Percentiles rank a stretch among this genome's conserved stretches.
phyloP scores from a whole-genome alignment of 1,284 basidiomycete species.

The Inonotus obliquus region DNA sequence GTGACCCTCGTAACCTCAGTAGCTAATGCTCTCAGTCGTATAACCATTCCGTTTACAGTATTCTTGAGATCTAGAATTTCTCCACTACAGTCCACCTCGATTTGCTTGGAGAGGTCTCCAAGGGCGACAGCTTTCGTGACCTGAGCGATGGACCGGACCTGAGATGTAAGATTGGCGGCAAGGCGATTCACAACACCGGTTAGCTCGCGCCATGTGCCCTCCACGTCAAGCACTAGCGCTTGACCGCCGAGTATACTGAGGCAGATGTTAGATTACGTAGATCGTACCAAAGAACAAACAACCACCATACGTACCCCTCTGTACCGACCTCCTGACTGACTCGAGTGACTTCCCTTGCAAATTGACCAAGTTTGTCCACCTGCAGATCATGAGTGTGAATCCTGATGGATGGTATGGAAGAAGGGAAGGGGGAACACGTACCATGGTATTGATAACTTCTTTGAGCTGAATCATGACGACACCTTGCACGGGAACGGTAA shows the following conservation, averaged over 20 bases:
- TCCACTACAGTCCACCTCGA: constrained; percentile 93
- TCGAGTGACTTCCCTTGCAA: constrained; percentile 81
- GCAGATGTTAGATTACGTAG: constrained; percentile 15
- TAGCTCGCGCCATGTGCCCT: constrained; percentile 91
- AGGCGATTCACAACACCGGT: constrained; percentile 89
- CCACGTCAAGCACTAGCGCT: constrained; percentile 87
- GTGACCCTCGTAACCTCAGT: constrained; percentile 97
- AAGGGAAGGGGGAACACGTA: constrained; percentile 30
- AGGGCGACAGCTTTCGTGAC: constrained; percentile 98
- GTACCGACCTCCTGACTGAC: constrained; percentile 92
- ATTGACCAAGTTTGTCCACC: constrained; percentile 77
- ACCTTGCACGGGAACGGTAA: constrained; percentile 94
- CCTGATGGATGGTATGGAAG: constrained; percentile 18
- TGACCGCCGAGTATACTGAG: constrained; percentile 84
- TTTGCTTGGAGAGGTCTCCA: constrained; percentile 94
- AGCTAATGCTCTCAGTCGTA: constrained; percentile 83
- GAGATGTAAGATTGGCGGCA: constrained; percentile 91
- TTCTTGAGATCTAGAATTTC: constrained; percentile 98
- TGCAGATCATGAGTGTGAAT: constrained; percentile 22
- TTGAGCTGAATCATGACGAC: constrained; percentile 97
- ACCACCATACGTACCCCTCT: constrained; percentile 54
- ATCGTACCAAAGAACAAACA: background rate
- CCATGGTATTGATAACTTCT: constrained; percentile 98
- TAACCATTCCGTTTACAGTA: constrained; percentile 98
- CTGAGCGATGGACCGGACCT: constrained; percentile 92